A percentile compares a stretch with the other conserved stretches of the same genome.
These are phyloP conservation scores for Adiantum capillusveneris DNA, from an alignment of 75 land plant species.

Conservation along the genomic window DNA sequence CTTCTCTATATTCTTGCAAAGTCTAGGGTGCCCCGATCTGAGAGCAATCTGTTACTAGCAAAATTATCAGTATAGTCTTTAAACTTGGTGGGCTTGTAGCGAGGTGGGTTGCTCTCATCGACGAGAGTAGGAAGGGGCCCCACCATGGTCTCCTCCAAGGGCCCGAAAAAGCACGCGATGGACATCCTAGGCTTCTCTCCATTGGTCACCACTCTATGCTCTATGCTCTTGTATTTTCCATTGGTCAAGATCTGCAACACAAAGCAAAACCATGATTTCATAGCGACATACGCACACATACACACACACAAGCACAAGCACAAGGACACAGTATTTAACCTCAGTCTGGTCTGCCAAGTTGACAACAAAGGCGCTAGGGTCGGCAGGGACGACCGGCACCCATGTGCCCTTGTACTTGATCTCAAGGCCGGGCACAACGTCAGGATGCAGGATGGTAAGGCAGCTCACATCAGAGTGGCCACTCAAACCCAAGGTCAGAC, in stretches of 20 bases:
- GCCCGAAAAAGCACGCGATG: slow-evolving; percentile 14
- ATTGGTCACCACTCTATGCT: slow-evolving; percentile 18
- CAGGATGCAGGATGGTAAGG: slow-evolving; percentile 15
- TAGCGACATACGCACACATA: too few relatives aligned
- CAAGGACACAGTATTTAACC: too few relatives aligned
- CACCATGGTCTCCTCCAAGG: slow-evolving; percentile 4
- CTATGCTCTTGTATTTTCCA: slow-evolving; percentile 25
- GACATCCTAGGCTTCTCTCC: slow-evolving; percentile 11
- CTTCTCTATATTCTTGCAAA: too few relatives aligned
- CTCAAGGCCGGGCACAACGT: slow-evolving; percentile 9
- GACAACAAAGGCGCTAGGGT: slow-evolving; percentile 2
- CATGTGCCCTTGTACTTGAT: slow-evolving; percentile 4
- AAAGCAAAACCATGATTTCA: too few relatives aligned
- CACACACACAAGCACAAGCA: too few relatives aligned
- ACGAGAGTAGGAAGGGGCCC: slow-evolving; percentile 7
- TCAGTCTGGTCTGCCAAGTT: slow-evolving; percentile 19
- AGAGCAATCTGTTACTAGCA: too few relatives aligned
- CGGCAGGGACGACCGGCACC: slow-evolving; percentile 4
- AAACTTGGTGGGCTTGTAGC: too few relatives aligned
- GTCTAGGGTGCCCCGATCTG: too few relatives aligned
- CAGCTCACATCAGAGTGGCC: slow-evolving; percentile 12
- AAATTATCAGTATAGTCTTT: too few relatives aligned
- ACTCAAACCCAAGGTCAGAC: slow-evolving; percentile 8
- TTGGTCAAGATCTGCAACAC: slow-evolving; percentile 13
- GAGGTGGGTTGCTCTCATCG: background rate